These are phyloP conservation scores for Pseudognaphalium luteoalbum DNA, from an alignment of 129 eudicot species.

Conservation along the genomic window DNA sequence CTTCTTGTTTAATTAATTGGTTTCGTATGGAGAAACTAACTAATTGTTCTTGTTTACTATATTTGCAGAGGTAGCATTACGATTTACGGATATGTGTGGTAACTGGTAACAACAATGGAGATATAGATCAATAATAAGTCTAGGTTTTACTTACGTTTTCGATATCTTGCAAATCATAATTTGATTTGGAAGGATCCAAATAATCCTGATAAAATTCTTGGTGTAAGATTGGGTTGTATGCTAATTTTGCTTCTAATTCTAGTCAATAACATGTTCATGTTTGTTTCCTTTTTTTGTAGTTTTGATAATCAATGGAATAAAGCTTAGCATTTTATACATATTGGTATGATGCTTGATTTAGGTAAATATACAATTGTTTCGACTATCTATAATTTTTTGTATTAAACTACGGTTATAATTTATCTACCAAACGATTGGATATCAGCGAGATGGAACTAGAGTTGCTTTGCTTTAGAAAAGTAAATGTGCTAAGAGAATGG, in stretches of 20 bases:
- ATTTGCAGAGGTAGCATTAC: constrained; percentile 37
- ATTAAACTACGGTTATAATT: not conserved
- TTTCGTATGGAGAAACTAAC: not conserved
- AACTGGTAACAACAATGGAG: constrained; percentile 29
- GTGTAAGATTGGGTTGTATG: constrained; percentile 33
- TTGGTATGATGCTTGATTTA: constrained; percentile 16
- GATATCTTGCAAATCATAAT: not conserved
- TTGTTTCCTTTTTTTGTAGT: constrained; percentile 1
- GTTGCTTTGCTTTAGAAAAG: not conserved
- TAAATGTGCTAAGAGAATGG: not conserved
- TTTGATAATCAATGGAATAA: constrained; percentile 30
- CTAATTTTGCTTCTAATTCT: constrained; percentile 36
- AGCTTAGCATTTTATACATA: not conserved
- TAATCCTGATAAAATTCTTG: constrained; percentile 33
- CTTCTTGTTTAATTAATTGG: not conserved
- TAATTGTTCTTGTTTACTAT: not conserved
- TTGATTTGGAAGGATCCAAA: constrained; percentile 14
- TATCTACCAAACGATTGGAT: not conserved
- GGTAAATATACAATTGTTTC: not conserved
- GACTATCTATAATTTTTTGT: not conserved
- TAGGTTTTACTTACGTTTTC: constrained; percentile 1
- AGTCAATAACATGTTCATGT: constrained; percentile 25
- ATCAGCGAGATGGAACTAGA: not conserved
- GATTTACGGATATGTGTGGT: not conserved
- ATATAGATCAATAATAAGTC: constrained; percentile 27